Base-by-base conservation (phyloP, 345 rosid genomes). In the Angophora floribunda region DNA sequence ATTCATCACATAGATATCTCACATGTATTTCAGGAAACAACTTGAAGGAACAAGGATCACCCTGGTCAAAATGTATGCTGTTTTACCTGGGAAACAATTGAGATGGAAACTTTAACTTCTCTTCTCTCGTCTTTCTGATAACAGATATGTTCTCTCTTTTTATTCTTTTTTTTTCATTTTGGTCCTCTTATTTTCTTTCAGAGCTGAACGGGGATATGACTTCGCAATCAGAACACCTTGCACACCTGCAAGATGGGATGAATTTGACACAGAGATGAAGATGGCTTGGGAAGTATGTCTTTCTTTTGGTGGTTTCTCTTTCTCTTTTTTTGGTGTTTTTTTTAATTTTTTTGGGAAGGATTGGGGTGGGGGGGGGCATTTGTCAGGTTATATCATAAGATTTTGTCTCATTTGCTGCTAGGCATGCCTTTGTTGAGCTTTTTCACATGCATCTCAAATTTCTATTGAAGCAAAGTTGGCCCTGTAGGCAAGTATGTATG, bases 11-110 rank as follows among this genome's bases (percentile, higher is more conserved):
- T 21, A 12, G 84, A 10, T 50, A 53, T 84, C 50, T 78, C 45
- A 36, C 53, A 45, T 86, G 51, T 28, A 26, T 65, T 52, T 88
- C 96, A 98, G 99, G 96, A 98, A 98, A 93, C 94, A 91, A 67
- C 98, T 96, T 86, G 98, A 96, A 93, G 99, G 99, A 89, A 96
- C 99, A 53, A 95, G 99, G 92, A 96, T 97, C 92, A 93, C 98
- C 90, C 88, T 96, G 59, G 89, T 95, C 88, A 95, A 97, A 92
- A 92, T 88, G 99, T 94, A 92, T 88, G 86, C 63, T 45, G 55
- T 52, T 47, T 86, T 86, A 65, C 70, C 41, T 17, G 24, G 49
- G 51, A n/a, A 51, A 67, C n/a, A 51, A 47, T 79, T 24, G 36
- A 85, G 30, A 41, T 85, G 88, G 78, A 55, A 49, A 86, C 30